Percentiles rank a stretch among this genome's conserved stretches.
phyloP scores from a whole-genome alignment of 306 rosid species.

The Inga oerstediana region DNA sequence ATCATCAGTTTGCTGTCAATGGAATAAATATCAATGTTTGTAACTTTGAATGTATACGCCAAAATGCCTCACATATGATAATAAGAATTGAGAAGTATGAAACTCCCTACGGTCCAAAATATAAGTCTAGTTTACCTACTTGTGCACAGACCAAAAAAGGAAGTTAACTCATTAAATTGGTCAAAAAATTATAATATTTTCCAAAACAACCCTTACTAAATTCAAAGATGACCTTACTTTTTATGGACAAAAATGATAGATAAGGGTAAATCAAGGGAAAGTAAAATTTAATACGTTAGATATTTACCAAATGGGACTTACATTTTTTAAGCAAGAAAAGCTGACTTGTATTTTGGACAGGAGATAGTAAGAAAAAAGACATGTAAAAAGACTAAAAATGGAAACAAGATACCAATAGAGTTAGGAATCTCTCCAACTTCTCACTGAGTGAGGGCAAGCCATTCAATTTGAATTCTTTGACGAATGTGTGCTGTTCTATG shows the following conservation, averaged over 20 bases:
- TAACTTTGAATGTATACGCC: conserved; percentile 13
- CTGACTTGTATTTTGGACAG: neutral
- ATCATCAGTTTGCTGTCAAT: conserved; percentile 60
- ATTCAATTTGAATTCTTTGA: conserved; percentile 70
- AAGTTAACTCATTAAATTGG: neutral
- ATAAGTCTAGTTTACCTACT: neutral
- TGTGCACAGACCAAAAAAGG: neutral
- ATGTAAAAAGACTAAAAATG: neutral
- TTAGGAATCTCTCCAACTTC: conserved; percentile 82
- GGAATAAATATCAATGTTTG: conserved; percentile 24
- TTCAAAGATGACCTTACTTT: neutral
- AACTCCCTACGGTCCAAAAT: neutral
- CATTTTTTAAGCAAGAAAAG: neutral
- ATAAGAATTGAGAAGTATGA: conserved; percentile 10
- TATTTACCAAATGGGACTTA: neutral
- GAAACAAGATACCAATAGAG: conserved; percentile 61
- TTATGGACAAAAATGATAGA: neutral
- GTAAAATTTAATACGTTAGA: neutral
- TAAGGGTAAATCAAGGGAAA: neutral
- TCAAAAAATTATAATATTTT: neutral
- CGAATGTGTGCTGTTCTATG: conserved; percentile 41
- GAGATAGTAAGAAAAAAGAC: neutral
- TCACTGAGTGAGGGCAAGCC: conserved; percentile 84
- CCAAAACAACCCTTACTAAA: neutral
- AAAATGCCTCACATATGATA: conserved; percentile 10